phyloP scores from a whole-genome alignment of 78 protist species.

The Capsaspora owczarzaki region DNA sequence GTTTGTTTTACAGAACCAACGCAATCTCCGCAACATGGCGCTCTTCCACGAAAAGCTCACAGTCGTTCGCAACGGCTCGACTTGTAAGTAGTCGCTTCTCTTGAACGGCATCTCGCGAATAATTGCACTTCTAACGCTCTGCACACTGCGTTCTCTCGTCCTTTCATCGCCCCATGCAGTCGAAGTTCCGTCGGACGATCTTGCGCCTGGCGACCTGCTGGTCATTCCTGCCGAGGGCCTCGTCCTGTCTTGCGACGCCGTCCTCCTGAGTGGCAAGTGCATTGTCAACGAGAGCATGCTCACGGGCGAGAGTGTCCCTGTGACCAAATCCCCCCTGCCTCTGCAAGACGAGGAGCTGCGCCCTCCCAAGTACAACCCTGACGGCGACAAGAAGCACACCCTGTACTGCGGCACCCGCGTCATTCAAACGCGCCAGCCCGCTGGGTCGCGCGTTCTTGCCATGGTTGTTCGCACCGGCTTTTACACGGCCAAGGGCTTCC shows the following conservation, averaged over 20 bases:
- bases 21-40: background rate
- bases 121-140: background rate
- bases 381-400: background rate
- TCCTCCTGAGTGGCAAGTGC: constrained; percentile 5
- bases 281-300: constrained; percentile 43
- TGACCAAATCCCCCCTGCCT: constrained; percentile 9
- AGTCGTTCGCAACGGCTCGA: background rate
- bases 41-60: background rate
- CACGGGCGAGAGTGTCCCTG: constrained; percentile 49
- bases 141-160: background rate
- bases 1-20: background rate
- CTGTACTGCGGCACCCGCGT: background rate
- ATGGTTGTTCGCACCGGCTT: constrained; percentile 27
- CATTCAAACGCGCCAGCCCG: constrained; percentile 1
- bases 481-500: constrained; percentile 62
- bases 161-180: background rate
- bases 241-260: constrained; percentile 16
- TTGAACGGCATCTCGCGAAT: background rate
- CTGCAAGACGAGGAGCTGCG: background rate
- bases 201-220: constrained; percentile 55
- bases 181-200: background rate
- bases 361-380: background rate
- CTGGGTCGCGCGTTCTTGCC: background rate
- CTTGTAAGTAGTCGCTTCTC: background rate
- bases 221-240: background rate